These are phyloP conservation scores for Gloeostereum incarnatum DNA, from an alignment of 768 basidiomycete species.

Conservation along the genomic window DNA sequence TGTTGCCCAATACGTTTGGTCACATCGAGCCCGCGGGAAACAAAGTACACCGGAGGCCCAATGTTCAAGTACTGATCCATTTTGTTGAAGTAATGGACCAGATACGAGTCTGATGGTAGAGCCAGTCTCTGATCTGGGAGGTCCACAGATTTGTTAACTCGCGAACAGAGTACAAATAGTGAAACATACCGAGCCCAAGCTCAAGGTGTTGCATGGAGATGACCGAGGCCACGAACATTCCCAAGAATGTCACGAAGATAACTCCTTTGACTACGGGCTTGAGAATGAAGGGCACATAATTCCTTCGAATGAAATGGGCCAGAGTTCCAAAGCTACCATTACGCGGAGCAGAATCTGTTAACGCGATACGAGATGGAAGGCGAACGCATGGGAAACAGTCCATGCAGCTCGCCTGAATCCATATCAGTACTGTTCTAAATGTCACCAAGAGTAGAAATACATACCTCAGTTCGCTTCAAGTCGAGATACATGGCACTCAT, in stretches of 20 bases:
- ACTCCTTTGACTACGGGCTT: conserved; percentile 66
- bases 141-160: background rate
- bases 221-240: conserved; percentile 74
- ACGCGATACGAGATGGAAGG: conserved; percentile 64
- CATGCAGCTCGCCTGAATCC: conserved; percentile 65
- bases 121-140: conserved; percentile 88
- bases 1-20: conserved; percentile 66
- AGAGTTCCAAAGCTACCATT: conserved; percentile 53
- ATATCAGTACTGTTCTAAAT: conserved; percentile 5
- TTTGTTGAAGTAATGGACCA: conserved; percentile 85
- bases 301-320: conserved; percentile 73
- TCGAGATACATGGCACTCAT: conserved; percentile 82
- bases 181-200: conserved; percentile 75
- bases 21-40: conserved; percentile 62
- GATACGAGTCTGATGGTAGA: conserved; percentile 86
- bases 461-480: conserved; percentile 80
- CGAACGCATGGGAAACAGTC: conserved; percentile 92
- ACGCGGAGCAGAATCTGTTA: conserved; percentile 48
- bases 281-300: conserved; percentile 87
- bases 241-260: conserved; percentile 68
- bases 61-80: conserved; percentile 84
- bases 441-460: conserved; percentile 12
- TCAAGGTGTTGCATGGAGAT: conserved; percentile 90
- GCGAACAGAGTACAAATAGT: background rate
- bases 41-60: conserved; percentile 98